These are phyloP conservation scores for Corymbia maculata DNA, from an alignment of 345 rosid genomes.

Conservation along the genomic window DNA sequence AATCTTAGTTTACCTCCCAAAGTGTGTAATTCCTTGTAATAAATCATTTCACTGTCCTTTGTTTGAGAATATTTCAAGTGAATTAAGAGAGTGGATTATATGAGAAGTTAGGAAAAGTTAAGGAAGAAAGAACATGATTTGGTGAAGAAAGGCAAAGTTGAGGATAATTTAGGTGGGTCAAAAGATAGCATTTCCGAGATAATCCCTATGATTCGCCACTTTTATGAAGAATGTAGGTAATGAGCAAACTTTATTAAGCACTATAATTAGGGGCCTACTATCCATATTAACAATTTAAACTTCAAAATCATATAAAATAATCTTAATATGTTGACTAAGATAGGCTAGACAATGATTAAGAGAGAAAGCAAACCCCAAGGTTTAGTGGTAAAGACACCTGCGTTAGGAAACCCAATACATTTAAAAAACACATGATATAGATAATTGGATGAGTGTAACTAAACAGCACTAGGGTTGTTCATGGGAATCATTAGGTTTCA, in stretches of 20 bases:
- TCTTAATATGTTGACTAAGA: constrained; percentile 6
- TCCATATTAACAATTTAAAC: constrained; percentile 5
- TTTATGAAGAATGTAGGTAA: background rate
- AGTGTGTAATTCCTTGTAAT: background rate
- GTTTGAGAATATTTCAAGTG: background rate
- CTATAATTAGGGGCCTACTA: constrained; percentile 16
- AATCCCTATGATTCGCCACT: background rate
- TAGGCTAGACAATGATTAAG: constrained; percentile 3
- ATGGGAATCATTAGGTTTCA: constrained; percentile 12
- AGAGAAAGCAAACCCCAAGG: background rate
- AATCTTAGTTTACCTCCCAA: background rate
- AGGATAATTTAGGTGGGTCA: background rate
- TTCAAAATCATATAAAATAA: background rate
- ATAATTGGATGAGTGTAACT: constrained; percentile 5
- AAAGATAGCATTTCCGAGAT: background rate
- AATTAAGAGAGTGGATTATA: background rate
- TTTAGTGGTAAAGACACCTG: background rate
- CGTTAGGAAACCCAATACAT: constrained; percentile 2
- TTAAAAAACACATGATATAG: constrained; percentile 10
- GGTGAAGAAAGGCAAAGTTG: background rate
- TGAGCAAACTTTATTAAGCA: constrained; percentile 1
- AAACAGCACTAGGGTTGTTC: background rate
- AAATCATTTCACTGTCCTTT: background rate
- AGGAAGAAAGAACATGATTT: background rate
- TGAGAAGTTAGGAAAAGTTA: background rate